Evolutionary conservation across 352 stramenopile genomes (phyloP).

Genomic region (Albugo laibachii): DNA sequence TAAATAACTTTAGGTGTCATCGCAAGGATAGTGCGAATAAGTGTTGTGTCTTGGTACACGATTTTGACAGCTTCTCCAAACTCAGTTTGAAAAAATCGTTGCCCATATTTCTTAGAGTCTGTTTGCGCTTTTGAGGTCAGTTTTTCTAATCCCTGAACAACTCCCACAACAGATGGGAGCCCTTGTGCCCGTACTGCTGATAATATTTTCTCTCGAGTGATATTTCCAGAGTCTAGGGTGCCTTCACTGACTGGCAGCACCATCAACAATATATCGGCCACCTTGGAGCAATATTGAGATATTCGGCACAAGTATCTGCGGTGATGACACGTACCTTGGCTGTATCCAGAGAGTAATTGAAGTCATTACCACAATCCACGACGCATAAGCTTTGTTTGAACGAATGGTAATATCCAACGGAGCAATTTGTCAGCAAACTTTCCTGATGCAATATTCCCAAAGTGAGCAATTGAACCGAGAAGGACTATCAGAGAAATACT

Average conservation of each 20-base stretch:
- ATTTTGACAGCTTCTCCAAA: conserved; percentile 76
- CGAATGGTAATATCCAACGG: conserved; percentile 42
- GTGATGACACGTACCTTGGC: conserved; percentile 19
- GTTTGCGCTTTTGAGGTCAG: conserved; percentile 41
- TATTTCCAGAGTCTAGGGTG: conserved; percentile 70
- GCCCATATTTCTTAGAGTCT: conserved; percentile 68
- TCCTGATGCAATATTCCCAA: no score
- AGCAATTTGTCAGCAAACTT: conserved; percentile 38
- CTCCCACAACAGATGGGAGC: conserved; percentile 68
- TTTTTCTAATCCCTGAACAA: conserved; percentile 68
- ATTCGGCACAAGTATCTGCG: neutral
- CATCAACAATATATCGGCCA: conserved; percentile 68
- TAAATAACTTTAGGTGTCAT: conserved; percentile 71
- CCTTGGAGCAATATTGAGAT: conserved; percentile 5
- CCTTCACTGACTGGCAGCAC: conserved; percentile 57
- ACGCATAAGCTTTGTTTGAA: conserved; percentile 83
- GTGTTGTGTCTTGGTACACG: conserved; percentile 39
- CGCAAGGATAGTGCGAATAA: conserved; percentile 65
- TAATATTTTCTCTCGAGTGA: conserved; percentile 75
- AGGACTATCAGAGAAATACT: neutral
- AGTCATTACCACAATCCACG: conserved; percentile 61
- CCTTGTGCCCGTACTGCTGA: conserved; percentile 85
- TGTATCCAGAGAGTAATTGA: conserved; percentile 63
- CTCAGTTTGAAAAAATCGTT: conserved; percentile 80
- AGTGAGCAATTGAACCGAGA: neutral